Conservation (phyloP, 352 stramenopile species). For the Aphanomyces astaci region DNA sequence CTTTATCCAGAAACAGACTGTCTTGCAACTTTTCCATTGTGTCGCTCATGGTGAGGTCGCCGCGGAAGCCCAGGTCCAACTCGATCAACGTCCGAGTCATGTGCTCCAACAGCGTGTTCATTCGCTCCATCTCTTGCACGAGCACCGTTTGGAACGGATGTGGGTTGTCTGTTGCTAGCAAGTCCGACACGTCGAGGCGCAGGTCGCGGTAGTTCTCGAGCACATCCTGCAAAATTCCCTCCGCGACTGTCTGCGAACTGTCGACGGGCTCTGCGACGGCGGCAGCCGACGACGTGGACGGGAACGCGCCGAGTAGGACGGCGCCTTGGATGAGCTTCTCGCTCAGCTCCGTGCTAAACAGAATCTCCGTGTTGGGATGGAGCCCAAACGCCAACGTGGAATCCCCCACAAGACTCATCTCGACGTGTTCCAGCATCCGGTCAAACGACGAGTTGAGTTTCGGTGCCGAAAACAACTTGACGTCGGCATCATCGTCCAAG, state of each 20-base stretch:
- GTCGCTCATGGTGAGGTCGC: slow-evolving; percentile 84
- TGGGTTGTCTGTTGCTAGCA: slow-evolving; percentile 70
- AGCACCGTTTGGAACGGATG: slow-evolving; percentile 88
- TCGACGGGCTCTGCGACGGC: slow-evolving; percentile 26
- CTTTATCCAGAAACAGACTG: slow-evolving; percentile 63
- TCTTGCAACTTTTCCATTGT: slow-evolving; percentile 78
- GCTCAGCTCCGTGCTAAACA: slow-evolving; percentile 81
- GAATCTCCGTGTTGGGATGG: slow-evolving; percentile 91
- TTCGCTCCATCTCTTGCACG: slow-evolving; percentile 84
- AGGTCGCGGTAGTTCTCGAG: slow-evolving; percentile 85
- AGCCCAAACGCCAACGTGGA: slow-evolving; percentile 84
- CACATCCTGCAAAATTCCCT: slow-evolving; percentile 85
- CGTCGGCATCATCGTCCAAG: slow-evolving; percentile 39
- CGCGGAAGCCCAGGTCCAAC: slow-evolving; percentile 81
- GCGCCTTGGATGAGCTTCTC: slow-evolving; percentile 72
- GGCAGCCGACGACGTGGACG: background rate
- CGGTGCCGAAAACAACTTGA: slow-evolving; percentile 57
- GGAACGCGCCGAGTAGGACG: slow-evolving; percentile 40
- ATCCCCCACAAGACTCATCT: slow-evolving; percentile 70
- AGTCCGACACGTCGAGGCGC: slow-evolving; percentile 71
- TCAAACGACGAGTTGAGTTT: slow-evolving; percentile 67
- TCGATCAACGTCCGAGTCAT: slow-evolving; percentile 76
- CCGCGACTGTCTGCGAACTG: slow-evolving; percentile 66
- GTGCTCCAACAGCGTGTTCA: slow-evolving; percentile 72
- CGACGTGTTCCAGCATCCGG: slow-evolving; percentile 84